These are phyloP conservation scores for Trichoderma sp. DNA, from an alignment of 2,329 filamentous ascomycete species.

Conservation along the genomic window DNA sequence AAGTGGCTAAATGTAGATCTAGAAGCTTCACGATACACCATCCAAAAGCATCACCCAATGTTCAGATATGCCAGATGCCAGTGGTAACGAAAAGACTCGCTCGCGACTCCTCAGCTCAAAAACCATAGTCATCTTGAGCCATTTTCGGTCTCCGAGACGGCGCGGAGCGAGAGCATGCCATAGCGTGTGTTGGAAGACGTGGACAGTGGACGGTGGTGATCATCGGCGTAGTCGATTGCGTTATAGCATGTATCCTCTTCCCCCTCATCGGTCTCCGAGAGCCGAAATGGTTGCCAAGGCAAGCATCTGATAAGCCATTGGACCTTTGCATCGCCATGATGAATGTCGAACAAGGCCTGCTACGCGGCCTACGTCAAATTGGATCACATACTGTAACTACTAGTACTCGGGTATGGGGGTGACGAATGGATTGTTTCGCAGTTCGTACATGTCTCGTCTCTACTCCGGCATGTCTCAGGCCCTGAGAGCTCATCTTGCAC, in stretches of 20 bases:
- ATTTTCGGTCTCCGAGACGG: background rate
- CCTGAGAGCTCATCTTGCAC: background rate
- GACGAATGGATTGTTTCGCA: background rate
- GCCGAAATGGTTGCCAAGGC: background rate
- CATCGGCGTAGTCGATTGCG: constrained; percentile 1
- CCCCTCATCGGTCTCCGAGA: constrained; percentile 17
- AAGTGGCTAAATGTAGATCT: background rate
- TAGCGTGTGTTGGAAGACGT: background rate
- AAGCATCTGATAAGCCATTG: background rate
- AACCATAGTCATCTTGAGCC: background rate
- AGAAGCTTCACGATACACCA: background rate
- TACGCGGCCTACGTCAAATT: background rate
- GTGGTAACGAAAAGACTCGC: background rate
- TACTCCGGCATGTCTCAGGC: background rate
- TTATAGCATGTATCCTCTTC: background rate
- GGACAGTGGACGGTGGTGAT: background rate
- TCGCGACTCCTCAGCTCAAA: background rate
- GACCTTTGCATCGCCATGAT: background rate
- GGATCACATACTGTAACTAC: too few relatives aligned
- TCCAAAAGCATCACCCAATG: too few relatives aligned
- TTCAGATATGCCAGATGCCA: background rate
- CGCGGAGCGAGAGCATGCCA: background rate
- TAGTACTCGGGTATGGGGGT: too few relatives aligned
- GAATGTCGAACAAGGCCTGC: background rate
- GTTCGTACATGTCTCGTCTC: background rate